Percentiles rank a stretch among this genome's conserved stretches.
Conservation (phyloP, 352 stramenopile species). For the Globisporangium rhizosaccharum region DNA sequence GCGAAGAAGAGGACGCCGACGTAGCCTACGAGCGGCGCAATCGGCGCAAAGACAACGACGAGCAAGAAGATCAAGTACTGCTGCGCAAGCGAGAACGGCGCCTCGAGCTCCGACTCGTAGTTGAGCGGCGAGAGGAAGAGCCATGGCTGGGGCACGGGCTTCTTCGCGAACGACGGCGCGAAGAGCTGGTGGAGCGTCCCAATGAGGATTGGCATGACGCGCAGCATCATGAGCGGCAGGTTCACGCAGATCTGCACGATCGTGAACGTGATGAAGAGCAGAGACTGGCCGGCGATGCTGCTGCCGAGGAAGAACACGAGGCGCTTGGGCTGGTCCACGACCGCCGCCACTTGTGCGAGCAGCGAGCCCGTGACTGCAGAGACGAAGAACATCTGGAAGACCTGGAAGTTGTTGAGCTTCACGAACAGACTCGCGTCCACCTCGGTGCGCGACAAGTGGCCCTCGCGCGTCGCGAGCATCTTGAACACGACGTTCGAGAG, state of each 20-base stretch:
- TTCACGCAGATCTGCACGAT: constrained; percentile 67
- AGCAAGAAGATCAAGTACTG: constrained; percentile 73
- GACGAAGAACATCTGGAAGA: constrained; percentile 84
- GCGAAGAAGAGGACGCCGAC: constrained; percentile 61
- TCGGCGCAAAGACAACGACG: constrained; percentile 63
- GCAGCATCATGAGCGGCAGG: constrained; percentile 55
- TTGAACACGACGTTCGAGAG: constrained; percentile 67
- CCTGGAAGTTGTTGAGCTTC: constrained; percentile 74
- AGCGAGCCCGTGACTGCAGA: constrained; percentile 61
- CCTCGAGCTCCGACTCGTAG: constrained; percentile 44
- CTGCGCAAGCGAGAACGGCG: constrained; percentile 53
- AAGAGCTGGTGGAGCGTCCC: constrained; percentile 37
- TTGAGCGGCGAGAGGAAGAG: constrained; percentile 51
- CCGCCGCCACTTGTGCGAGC: constrained; percentile 44
- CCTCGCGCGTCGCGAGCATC: constrained; percentile 53
- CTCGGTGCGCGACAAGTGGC: constrained; percentile 59
- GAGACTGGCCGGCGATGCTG: constrained; percentile 69
- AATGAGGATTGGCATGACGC: constrained; percentile 40
- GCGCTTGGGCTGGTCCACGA: constrained; percentile 54
- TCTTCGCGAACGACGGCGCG: constrained; percentile 47
- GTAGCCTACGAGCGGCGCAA: constrained; percentile 65
- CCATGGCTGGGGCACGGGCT: constrained; percentile 42
- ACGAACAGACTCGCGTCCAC: constrained; percentile 66
- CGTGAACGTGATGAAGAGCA: constrained; percentile 78
- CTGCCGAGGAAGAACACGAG: constrained; percentile 68